A percentile compares a stretch with the other conserved stretches of the same genome.
These are phyloP conservation scores for Mesotaenium endlicherianum DNA, from an alignment of 139 green algal species.

Conservation along the genomic window DNA sequence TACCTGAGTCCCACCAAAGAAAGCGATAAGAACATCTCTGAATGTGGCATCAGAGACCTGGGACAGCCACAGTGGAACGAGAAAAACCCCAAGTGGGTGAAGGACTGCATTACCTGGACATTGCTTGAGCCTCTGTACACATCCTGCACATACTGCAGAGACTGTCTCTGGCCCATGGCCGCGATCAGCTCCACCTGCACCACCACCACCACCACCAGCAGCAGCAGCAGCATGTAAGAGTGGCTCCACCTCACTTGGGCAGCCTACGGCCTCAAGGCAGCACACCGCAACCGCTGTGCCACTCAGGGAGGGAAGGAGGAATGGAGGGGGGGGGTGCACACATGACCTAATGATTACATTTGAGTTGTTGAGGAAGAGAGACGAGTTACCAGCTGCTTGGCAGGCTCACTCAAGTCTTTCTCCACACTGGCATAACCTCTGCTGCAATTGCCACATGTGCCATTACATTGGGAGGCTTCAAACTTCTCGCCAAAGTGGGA, in stretches of 20 bases:
- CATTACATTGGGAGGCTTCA: constrained; percentile 25
- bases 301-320: not conserved
- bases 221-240: no score
- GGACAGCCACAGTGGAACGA: not conserved
- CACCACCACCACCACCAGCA: no score
- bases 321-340: not conserved
- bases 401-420: constrained; percentile 22
- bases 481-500: constrained; percentile 55
- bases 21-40: no score
- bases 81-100: no score
- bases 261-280: no score
- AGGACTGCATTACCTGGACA: constrained; percentile 23
- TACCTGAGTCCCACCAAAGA: no score
- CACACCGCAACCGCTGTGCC: no score
- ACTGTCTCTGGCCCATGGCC: constrained; percentile 9
- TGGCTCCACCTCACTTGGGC: no score
- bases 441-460: constrained; percentile 55
- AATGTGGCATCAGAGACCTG: not conserved
- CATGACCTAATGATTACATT: no score
- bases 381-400: constrained; percentile 27
- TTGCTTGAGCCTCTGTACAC: constrained; percentile 46
- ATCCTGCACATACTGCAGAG: constrained; percentile 52
- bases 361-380: not conserved
- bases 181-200: constrained; percentile 24
- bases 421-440: not conserved